Evolutionary conservation across 169 alveolate species (phyloP).

Genomic region (Blepharisma undulans): DNA sequence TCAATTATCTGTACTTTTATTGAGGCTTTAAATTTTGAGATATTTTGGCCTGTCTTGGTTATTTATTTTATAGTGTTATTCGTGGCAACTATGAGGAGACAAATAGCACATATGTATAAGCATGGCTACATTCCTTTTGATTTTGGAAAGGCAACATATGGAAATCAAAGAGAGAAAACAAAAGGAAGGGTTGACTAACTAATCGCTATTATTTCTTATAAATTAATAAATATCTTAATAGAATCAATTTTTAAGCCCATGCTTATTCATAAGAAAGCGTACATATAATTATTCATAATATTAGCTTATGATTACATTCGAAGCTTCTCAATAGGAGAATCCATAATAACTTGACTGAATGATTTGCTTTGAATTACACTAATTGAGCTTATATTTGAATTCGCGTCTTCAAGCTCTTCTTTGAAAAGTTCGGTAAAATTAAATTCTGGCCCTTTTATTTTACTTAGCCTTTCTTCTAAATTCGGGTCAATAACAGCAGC

Average conservation of each 20-base stretch:
- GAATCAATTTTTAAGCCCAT: no score
- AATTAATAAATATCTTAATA: no score
- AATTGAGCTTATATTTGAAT: not conserved
- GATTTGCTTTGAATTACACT: not conserved
- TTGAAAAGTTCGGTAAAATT: constrained; percentile 27
- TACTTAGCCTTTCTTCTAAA: not conserved
- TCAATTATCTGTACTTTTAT: constrained; percentile 37
- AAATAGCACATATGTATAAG: constrained; percentile 64
- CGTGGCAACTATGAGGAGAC: constrained; percentile 88
- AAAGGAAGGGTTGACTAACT: not conserved
- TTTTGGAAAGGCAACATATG: constrained; percentile 35
- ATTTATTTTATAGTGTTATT: constrained; percentile 86
- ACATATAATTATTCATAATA: not conserved
- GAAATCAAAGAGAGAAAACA: not conserved
- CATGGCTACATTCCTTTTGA: constrained; percentile 55
- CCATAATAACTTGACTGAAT: not conserved
- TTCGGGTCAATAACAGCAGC: not conserved
- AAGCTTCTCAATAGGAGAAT: not conserved
- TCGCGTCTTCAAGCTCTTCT: constrained; percentile 34
- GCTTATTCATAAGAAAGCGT: not conserved
- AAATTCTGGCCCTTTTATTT: constrained; percentile 12
- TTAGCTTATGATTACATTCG: not conserved
- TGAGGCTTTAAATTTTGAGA: constrained; percentile 85
- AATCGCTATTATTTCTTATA: not conserved
- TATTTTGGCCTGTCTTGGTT: constrained; percentile 91